Evolutionary conservation across 2,329 filamentous ascomycete species (phyloP).

Genomic region (Dendryphion nanum): DNA sequence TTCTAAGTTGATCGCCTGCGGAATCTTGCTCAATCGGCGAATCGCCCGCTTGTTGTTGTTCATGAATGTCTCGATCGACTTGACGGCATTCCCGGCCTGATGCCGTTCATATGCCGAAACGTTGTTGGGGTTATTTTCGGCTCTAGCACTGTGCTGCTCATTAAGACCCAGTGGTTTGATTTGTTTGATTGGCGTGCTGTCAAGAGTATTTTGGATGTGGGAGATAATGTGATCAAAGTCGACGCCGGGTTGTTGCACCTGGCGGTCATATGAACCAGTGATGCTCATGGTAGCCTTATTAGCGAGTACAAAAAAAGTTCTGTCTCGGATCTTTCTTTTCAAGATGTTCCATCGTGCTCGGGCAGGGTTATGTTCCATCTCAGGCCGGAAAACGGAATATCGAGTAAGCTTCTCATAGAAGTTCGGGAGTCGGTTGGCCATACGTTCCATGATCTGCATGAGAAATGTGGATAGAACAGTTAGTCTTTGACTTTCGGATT

Average conservation of each 20-base stretch:
- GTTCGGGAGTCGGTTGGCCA: constrained; percentile 52
- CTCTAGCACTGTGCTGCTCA: constrained; percentile 43
- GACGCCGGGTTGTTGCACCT: constrained; percentile 30
- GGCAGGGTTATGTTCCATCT: constrained; percentile 54
- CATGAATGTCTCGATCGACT: constrained; percentile 42
- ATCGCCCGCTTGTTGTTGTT: constrained; percentile 20
- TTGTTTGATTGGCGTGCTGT: constrained; percentile 14
- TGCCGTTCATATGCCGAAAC: constrained; percentile 43
- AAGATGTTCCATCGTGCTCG: constrained; percentile 54
- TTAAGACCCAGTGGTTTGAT: constrained; percentile 36
- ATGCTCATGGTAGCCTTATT: constrained; percentile 21
- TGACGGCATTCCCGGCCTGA: constrained; percentile 44
- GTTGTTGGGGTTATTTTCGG: constrained; percentile 31
- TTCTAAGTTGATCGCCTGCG: constrained; percentile 14
- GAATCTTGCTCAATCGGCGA: constrained; percentile 19
- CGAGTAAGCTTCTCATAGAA: constrained; percentile 54
- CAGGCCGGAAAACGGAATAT: constrained; percentile 51
- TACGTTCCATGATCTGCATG: constrained; percentile 53
- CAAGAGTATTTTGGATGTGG: constrained; percentile 41
- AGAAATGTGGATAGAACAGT: constrained; percentile 46
- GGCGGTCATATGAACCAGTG: constrained; percentile 1
- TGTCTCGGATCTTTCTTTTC: constrained; percentile 49
- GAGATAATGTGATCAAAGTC: constrained; percentile 49
- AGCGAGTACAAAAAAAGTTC: constrained; percentile 53
- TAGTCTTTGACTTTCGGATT: constrained; percentile 40